Evolutionary conservation across 2,329 filamentous ascomycete genomes (phyloP).

Genomic region (Diaporthe destruens): DNA sequence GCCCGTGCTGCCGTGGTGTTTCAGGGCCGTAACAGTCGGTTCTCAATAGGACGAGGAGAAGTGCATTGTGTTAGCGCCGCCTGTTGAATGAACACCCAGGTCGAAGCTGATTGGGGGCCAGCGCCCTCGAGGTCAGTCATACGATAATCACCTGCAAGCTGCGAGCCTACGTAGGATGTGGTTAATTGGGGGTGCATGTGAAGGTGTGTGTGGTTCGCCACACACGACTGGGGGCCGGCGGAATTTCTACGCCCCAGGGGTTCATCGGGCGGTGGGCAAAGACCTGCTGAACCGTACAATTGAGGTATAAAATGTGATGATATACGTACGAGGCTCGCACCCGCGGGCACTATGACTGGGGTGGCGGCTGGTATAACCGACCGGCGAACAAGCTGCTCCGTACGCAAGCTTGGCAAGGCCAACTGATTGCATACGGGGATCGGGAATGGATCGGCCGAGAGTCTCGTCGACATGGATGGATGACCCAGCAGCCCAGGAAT

Average conservation of each 20-base stretch:
- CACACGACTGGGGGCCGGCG: slow-evolving; percentile 8
- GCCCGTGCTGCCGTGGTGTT: neutral
- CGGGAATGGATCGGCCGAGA: slow-evolving; percentile 16
- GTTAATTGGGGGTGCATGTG: no score
- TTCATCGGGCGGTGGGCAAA: neutral
- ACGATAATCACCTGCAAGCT: no score
- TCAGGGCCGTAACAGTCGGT: neutral
- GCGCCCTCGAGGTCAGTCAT: neutral
- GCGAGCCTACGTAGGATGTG: no score
- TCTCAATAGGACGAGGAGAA: neutral
- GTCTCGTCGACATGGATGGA: neutral
- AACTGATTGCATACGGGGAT: neutral
- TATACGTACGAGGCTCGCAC: neutral
- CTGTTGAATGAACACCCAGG: no score
- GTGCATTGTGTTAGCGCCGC: no score
- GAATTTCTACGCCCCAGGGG: neutral
- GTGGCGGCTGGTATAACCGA: neutral
- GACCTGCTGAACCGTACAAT: neutral
- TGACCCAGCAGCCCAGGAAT: slow-evolving; percentile 3
- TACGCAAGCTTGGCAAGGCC: no score
- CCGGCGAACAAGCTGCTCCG: neutral
- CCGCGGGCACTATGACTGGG: neutral
- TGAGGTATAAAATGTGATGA: neutral
- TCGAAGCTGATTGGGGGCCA: neutral
- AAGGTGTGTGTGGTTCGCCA: neutral